Base-by-base conservation (phyloP, 2,329 filamentous ascomycete genomes). In the Colletotrichum tanaceti region DNA sequence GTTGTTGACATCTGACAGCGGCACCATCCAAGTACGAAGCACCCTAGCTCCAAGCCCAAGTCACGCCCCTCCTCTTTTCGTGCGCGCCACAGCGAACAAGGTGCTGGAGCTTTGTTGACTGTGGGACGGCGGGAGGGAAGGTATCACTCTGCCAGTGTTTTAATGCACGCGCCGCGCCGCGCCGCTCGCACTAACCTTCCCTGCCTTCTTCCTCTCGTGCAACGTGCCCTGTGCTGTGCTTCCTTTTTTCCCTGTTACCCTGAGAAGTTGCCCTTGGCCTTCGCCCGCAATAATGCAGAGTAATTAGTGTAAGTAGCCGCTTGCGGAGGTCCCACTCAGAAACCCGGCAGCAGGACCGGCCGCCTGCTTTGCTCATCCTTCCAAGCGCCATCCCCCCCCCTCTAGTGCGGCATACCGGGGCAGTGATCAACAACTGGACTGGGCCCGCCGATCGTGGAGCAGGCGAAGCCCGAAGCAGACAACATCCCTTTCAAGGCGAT, bases 1-100 rank as follows among this genome's bases (percentile, higher is more conserved):
- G 43, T 16, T 44, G 41, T 65, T 61, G 44, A 61, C 66, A 66
- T 69, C 66, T 69, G 66, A 69, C 62, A 69, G 66, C 66, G 57
- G 57, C 62, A 66, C 64, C 57, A 65, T 60, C 22, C 16, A 58
- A 44, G 39, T 39, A 53, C 38, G 35, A 43, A 32, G 41, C 47
- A 38, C 32, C 50, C 44, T 57, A 64, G 65, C 44, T 47, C 53
- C 11, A 64, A 60, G 65, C 11, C 60, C 53, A 66, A 57, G 66
- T 69, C 62, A 69, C 50, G 50, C 50, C 38, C 32, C 22, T n/a
- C 41, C 49, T 43, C 24, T 14, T 35, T 43, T 32, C 28, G 28
- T 32, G 46, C 32, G 38, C 38, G 66, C 66, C 66, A 61, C 66
- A 41, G 22, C 44, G 43, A 61, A 46, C 47, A 52, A 46, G 63